Conservation (phyloP, 345 rosid species). For the Punica granatum region DNA sequence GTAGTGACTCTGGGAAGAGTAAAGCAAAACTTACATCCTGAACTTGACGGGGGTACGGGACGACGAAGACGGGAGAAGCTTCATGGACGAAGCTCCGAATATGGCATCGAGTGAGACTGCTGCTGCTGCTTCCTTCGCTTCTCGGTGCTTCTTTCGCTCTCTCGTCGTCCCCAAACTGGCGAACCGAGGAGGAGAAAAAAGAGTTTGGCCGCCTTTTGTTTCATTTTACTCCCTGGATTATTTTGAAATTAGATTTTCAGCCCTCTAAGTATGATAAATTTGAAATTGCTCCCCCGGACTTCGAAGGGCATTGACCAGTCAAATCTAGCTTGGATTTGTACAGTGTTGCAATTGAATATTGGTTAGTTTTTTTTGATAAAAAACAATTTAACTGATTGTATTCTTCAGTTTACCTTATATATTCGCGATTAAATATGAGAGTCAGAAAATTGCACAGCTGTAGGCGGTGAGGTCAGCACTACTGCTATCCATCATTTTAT, state of each 20-base stretch:
- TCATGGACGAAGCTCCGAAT: conserved; percentile 25
- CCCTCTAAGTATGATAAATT: not conserved
- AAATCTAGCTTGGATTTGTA: too few species aligned
- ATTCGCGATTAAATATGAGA: too few species aligned
- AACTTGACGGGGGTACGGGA: conserved; percentile 61
- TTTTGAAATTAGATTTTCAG: not conserved
- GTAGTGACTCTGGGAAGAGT: not conserved
- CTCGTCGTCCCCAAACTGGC: too few species aligned
- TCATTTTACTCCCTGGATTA: not conserved
- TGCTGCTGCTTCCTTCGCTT: conserved; percentile 8
- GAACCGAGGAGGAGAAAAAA: not conserved
- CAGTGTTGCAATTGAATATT: too few species aligned
- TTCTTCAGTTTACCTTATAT: too few species aligned
- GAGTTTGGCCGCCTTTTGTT: not conserved
- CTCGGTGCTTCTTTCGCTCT: conserved; percentile 8
- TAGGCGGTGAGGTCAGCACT: too few species aligned
- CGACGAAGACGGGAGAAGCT: conserved; percentile 32
- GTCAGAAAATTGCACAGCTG: too few species aligned
- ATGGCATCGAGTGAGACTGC: conserved; percentile 8
- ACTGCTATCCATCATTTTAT: too few species aligned
- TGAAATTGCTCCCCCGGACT: not conserved
- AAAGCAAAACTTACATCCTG: conserved; percentile 53
- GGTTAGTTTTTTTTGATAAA: too few species aligned
- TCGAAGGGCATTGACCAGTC: too few species aligned
- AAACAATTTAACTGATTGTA: too few species aligned